Evolutionary conservation across 2,329 filamentous ascomycete genomes (phyloP).

Genomic region (Penicillium nordicum): DNA sequence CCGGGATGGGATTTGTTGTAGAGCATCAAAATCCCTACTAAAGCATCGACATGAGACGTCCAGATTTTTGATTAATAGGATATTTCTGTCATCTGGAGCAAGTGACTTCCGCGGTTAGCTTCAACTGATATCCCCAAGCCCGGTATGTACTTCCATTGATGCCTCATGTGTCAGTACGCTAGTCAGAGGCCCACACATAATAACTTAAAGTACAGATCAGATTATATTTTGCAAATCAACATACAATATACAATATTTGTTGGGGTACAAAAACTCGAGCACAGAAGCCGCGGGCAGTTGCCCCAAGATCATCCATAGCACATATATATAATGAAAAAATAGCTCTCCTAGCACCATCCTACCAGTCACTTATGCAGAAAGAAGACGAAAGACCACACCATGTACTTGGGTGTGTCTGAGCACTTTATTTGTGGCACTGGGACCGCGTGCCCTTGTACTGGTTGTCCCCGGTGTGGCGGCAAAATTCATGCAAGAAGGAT

Average conservation of each 20-base stretch:
- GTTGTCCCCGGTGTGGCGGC: neutral
- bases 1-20: neutral
- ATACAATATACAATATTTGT: neutral
- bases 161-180: neutral
- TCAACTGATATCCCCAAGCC: neutral
- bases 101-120: neutral
- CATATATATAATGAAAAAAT: neutral
- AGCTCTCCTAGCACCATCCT: no score
- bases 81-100: neutral
- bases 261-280: no score
- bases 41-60: neutral
- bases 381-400: neutral
- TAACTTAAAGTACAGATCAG: neutral
- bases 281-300: neutral
- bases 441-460: neutral
- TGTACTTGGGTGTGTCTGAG: neutral
- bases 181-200: neutral
- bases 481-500: slow-evolving; percentile 1
- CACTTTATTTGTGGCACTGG: neutral
- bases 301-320: no score
- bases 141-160: neutral
- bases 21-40: neutral
- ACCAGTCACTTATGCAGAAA: neutral
- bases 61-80: no score
- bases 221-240: neutral